Base-by-base conservation (phyloP, 2,329 filamentous ascomycete species). In the Arthrobotrys conoides region DNA sequence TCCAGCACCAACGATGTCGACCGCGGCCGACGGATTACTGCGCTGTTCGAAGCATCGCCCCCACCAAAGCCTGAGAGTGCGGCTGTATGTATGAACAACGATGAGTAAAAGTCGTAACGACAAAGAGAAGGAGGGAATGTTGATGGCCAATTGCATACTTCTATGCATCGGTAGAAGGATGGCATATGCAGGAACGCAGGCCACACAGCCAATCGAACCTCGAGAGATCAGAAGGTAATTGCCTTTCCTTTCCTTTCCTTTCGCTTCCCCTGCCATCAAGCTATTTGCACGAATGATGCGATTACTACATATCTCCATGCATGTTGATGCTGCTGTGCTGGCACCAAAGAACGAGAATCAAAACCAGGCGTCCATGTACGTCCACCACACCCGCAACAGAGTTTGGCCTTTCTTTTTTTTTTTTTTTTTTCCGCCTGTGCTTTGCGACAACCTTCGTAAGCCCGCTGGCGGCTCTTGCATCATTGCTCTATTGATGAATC, bases 241-340 rank as follows among this genome's bases (percentile, higher is more conserved):
- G 61, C 53, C 67, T 44, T 65, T 61, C 36, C 27, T 24, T 59
- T 53, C 33, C 59, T 41, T 36, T 66, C 51, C 59, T 41, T 57
- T 53, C 38, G 38, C 38, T 61, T 57, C 36, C 61, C 51, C 59
- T 57, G 51, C 63, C 30, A 22, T 67, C 46, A n/a, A n/a, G n/a
- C 51, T 24, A n/a, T 57, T 44, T 71, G 73, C 73, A 63, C 64
- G 27, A 68, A 77, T 59, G 61, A 57, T 76, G 49, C 61, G 66
- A 70, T 71, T 67, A 38, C 48, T 46, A 2, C 27, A 5, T 59
- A 5, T 49, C n/a, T n/a, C n/a, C n/a, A 30, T 59, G 53, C 30
- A 33, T 22, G 48, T 14, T 16, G 66, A 63, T 61, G 73, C 67
- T 76, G 72, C 66, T 77, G 73, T 64, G 73, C 67, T 77, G 73